Conservation (phyloP, 2,329 filamentous ascomycete genomes). For the Colletotrichum salicis region DNA sequence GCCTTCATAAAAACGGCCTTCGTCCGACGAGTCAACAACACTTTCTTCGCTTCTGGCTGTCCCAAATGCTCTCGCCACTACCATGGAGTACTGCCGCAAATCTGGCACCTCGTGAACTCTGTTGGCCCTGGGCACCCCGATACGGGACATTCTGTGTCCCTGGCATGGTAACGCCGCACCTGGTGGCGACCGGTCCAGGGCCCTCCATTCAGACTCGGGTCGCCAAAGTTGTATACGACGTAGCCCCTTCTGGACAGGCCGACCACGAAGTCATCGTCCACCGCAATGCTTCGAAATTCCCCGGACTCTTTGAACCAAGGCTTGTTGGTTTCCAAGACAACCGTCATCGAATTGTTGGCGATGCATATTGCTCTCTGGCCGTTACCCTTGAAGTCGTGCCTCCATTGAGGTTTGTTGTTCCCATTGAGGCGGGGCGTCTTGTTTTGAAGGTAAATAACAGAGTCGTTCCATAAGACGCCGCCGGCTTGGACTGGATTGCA, state of each 20-base stretch:
- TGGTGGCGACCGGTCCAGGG: neutral
- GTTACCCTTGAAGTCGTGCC: neutral
- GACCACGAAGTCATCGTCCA: slow-evolving; percentile 22
- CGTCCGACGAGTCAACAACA: too few relatives aligned
- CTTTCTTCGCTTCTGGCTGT: too few relatives aligned
- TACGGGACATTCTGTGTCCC: neutral
- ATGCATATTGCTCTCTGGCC: neutral
- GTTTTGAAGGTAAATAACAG: slow-evolving; percentile 42
- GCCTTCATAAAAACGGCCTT: too few relatives aligned
- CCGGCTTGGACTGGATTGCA: neutral
- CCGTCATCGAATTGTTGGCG: neutral
- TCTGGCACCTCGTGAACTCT: neutral
- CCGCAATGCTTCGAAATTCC: neutral
- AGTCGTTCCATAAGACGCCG: slow-evolving; percentile 38
- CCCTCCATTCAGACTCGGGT: neutral
- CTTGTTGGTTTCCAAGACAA: neutral
- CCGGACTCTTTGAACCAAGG: neutral
- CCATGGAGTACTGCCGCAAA: too few relatives aligned
- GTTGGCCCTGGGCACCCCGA: neutral
- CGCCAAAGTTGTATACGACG: slow-evolving; percentile 6
- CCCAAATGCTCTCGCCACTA: too few relatives aligned
- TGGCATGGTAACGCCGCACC: neutral
- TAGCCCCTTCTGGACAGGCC: neutral
- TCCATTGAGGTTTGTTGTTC: slow-evolving; percentile 24
- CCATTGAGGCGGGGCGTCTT: slow-evolving; percentile 32